Conservation (phyloP, 495 filamentous ascomycete genomes). For the Penicillium robsamsonii region DNA sequence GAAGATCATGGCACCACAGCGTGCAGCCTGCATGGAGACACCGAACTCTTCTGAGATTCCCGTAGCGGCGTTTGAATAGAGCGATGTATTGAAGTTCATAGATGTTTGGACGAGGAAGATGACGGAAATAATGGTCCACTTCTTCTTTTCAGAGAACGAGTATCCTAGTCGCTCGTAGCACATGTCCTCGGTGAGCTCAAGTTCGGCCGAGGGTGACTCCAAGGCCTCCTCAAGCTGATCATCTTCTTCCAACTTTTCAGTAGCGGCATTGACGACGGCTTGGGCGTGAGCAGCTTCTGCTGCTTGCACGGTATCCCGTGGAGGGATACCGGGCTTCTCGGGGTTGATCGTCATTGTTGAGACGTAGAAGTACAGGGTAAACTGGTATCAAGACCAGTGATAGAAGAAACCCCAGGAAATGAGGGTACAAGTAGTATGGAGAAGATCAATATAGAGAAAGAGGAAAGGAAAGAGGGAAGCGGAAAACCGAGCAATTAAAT, state of each 20-base stretch:
- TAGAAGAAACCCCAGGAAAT: background rate
- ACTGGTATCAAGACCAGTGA: slow-evolving; percentile 2
- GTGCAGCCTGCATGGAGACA: slow-evolving; percentile 51
- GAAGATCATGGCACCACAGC: slow-evolving; percentile 57
- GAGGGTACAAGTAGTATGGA: background rate
- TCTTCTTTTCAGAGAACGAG: slow-evolving; percentile 48
- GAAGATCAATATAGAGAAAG: slow-evolving; percentile 4
- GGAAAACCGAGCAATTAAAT: slow-evolving; percentile 11
- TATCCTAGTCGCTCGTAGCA: slow-evolving; percentile 59
- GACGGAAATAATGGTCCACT: slow-evolving; percentile 61
- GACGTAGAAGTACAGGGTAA: background rate
- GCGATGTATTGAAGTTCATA: slow-evolving; percentile 58
- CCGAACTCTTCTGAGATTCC: slow-evolving; percentile 50
- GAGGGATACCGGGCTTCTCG: slow-evolving; percentile 19
- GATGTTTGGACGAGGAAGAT: slow-evolving; percentile 58
- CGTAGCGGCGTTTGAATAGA: slow-evolving; percentile 53
- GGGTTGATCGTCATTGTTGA: slow-evolving; percentile 19
- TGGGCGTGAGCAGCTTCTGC: slow-evolving; percentile 39
- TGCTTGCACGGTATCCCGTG: slow-evolving; percentile 30
- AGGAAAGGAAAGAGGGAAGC: slow-evolving; percentile 16
- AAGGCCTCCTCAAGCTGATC: slow-evolving; percentile 31
- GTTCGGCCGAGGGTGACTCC: slow-evolving; percentile 24
- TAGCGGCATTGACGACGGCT: slow-evolving; percentile 21
- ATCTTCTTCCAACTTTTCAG: slow-evolving; percentile 27
- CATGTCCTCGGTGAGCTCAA: slow-evolving; percentile 54